phyloP scores from a whole-genome alignment of 805 yeast genomes.

The Kuraishia borneana region DNA sequence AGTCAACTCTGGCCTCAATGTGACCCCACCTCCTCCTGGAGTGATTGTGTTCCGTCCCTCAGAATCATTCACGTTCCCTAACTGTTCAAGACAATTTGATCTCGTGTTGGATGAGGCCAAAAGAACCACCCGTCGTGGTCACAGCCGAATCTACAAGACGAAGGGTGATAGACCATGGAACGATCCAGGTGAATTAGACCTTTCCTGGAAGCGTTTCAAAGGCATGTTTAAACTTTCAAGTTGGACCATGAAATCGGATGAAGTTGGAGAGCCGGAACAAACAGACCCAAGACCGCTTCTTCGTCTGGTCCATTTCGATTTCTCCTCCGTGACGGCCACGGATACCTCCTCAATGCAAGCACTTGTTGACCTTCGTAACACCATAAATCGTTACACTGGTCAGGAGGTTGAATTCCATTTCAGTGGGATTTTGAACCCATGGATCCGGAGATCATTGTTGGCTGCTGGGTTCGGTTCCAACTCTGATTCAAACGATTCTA shows the following conservation, averaged over 20 bases:
- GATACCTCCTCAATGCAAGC: conserved; percentile 78
- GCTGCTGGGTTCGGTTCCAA: conserved; percentile 62
- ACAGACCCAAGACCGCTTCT: conserved; percentile 54
- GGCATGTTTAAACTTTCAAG: not conserved
- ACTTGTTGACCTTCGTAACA: conserved; percentile 63
- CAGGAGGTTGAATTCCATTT: conserved; percentile 84
- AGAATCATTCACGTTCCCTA: conserved; percentile 76
- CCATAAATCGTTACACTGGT: conserved; percentile 64
- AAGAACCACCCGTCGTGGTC: conserved; percentile 49
- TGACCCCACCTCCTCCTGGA: conserved; percentile 82
- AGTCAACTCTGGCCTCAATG: conserved; percentile 43
- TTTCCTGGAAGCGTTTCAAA: conserved; percentile 12
- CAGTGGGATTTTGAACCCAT: conserved; percentile 72
- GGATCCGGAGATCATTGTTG: conserved; percentile 72
- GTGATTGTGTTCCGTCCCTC: conserved; percentile 75
- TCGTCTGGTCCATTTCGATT: conserved; percentile 68
- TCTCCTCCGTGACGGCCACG: conserved; percentile 60
- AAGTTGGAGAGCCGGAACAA: conserved; percentile 10
- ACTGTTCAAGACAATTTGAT: conserved; percentile 66
- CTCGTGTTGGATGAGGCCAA: conserved; percentile 56
- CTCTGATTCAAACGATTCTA: not conserved
- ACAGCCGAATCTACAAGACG: conserved; percentile 22
- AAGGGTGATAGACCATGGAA: conserved; percentile 79
- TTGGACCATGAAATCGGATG: conserved; percentile 12
- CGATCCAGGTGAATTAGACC: conserved; percentile 60